These are phyloP conservation scores for Wickerhamomyces silvicola DNA, from an alignment of 805 yeast genomes.

Conservation along the genomic window DNA sequence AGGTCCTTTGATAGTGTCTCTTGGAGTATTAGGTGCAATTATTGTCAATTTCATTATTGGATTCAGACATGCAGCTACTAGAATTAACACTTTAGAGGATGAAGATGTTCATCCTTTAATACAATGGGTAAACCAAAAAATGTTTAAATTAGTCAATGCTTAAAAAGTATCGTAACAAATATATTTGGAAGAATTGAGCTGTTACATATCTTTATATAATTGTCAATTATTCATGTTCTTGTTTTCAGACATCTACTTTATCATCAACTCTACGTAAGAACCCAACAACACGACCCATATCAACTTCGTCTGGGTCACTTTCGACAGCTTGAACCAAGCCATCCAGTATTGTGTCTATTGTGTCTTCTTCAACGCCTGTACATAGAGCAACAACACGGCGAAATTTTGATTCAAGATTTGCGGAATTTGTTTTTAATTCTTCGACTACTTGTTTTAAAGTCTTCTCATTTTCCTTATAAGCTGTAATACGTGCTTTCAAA, in stretches of 20 bases:
- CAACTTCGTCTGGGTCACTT: constrained; percentile 68
- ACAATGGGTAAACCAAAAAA: constrained; percentile 23
- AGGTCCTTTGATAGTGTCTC: constrained; percentile 80
- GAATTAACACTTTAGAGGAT: constrained; percentile 9
- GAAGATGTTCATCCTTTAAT: constrained; percentile 19
- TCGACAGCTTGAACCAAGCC: constrained; percentile 88
- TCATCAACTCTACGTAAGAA: constrained; percentile 45
- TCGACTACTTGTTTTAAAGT: constrained; percentile 46
- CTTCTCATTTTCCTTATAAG: constrained; percentile 67
- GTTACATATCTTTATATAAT: no score
- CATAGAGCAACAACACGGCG: constrained; percentile 84
- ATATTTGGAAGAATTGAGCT: no score
- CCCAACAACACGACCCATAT: constrained; percentile 48
- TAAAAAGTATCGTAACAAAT: no score
- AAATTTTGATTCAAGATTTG: constrained; percentile 66
- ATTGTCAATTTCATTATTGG: constrained; percentile 69
- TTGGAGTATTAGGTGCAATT: constrained; percentile 61
- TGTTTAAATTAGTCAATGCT: constrained; percentile 29
- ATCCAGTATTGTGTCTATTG: constrained; percentile 75
- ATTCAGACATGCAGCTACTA: constrained; percentile 33
- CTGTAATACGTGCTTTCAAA: constrained; percentile 70
- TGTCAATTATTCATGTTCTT: constrained; percentile 3
- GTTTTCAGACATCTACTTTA: constrained; percentile 4
- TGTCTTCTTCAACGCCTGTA: constrained; percentile 77
- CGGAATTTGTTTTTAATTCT: constrained; percentile 46